phyloP scores from a whole-genome alignment of 192 early-diverging fungal species.

The Rhizophagus prolifer region DNA sequence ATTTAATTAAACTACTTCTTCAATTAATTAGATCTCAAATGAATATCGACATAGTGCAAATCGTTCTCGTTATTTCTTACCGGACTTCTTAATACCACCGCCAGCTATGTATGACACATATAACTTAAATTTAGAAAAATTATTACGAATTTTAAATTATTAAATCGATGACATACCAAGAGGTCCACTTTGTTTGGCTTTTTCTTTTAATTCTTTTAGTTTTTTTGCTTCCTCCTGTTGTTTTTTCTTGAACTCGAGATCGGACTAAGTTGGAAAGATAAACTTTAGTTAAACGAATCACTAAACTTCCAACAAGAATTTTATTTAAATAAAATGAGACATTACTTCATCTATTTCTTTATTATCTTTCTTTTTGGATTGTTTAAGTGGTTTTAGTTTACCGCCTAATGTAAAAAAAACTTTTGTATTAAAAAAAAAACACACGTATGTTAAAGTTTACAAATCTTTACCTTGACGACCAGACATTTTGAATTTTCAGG shows the following conservation, averaged over 20 bases:
- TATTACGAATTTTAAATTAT: neutral
- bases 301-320: neutral
- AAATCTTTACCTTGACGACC: conserved; percentile 12
- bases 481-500: neutral
- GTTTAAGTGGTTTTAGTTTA: conserved; percentile 83
- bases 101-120: conserved; percentile 29
- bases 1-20: too few relatives aligned
- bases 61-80: conserved; percentile 52
- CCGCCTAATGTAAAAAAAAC: conserved; percentile 48
- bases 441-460: neutral
- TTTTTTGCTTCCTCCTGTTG: conserved; percentile 70
- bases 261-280: conserved; percentile 40
- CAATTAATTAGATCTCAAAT: neutral
- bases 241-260: conserved; percentile 72
- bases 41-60: neutral
- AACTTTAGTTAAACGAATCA: neutral
- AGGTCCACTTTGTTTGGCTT: conserved; percentile 57
- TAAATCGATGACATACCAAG: conserved; percentile 41
- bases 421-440: neutral
- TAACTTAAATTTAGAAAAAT: neutral
- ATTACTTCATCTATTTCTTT: conserved; percentile 58
- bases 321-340: neutral
- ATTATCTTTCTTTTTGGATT: conserved; percentile 55
- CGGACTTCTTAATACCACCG: conserved; percentile 71
- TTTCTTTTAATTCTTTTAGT: conserved; percentile 65